phyloP scores from a whole-genome alignment of 1,139 yeast genomes.

The Ogataea hybrid region DNA sequence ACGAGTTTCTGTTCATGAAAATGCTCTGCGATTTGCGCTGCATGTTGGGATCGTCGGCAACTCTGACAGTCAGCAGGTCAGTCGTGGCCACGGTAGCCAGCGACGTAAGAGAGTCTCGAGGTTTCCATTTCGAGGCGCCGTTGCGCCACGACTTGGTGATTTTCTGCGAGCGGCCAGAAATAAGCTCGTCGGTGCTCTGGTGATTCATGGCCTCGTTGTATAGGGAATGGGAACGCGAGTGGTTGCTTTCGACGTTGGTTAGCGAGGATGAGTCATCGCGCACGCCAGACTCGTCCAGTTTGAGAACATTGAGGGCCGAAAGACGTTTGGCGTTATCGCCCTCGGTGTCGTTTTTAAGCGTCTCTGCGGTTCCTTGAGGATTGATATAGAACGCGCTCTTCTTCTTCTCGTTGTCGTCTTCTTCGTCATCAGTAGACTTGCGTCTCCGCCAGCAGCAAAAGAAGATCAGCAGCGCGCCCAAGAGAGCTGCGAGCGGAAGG shows the following conservation, averaged over 20 bases:
- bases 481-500: slow-evolving; percentile 57
- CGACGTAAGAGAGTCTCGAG: slow-evolving; percentile 65
- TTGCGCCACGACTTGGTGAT: slow-evolving; percentile 72
- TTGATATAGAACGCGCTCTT: slow-evolving; percentile 37
- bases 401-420: slow-evolving; percentile 31
- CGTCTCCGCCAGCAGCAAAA: slow-evolving; percentile 58
- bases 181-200: slow-evolving; percentile 20
- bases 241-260: slow-evolving; percentile 23
- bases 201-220: slow-evolving; percentile 22
- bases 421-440: slow-evolving; percentile 29
- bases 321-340: slow-evolving; percentile 41
- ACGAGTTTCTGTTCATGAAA: slow-evolving; percentile 19
- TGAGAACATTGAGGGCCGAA: slow-evolving; percentile 51
- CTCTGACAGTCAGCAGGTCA: slow-evolving; percentile 74
- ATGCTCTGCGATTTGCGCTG: slow-evolving; percentile 34
- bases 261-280: slow-evolving; percentile 26
- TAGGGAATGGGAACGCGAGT: slow-evolving; percentile 18
- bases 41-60: slow-evolving; percentile 57
- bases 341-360: slow-evolving; percentile 36
- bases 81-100: slow-evolving; percentile 85
- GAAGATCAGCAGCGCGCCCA: slow-evolving; percentile 48
- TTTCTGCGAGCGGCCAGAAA: slow-evolving; percentile 27
- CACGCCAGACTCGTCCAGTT: slow-evolving; percentile 42
- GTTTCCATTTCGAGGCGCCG: slow-evolving; percentile 41
- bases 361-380: slow-evolving; percentile 38